phyloP scores from a whole-genome alignment of 2,329 filamentous ascomycete species.

The Colletotrichum sp. region DNA sequence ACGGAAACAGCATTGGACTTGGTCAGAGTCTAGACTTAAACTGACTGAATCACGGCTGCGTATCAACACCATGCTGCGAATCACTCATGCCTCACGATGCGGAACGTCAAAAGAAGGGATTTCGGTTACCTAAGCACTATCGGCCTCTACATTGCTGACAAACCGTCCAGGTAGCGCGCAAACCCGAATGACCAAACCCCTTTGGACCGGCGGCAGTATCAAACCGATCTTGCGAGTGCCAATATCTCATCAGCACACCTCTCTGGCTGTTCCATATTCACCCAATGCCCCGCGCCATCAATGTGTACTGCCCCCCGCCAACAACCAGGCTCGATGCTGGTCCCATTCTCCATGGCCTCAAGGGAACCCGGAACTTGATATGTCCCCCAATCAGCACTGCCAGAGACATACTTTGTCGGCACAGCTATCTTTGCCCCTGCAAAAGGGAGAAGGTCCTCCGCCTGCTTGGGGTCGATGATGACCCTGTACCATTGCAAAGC shows the following conservation, averaged over 20 bases:
- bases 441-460: slow-evolving; percentile 61
- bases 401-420: slow-evolving; percentile 66
- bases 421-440: slow-evolving; percentile 66
- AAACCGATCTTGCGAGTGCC: not conserved
- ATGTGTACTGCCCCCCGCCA: slow-evolving; percentile 60
- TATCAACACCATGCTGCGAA: not conserved
- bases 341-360: slow-evolving; percentile 37
- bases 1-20: not conserved
- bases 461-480: slow-evolving; percentile 51
- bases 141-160: not conserved
- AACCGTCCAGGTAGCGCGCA: not conserved
- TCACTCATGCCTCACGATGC: not conserved
- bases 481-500: slow-evolving; percentile 73
- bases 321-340: slow-evolving; percentile 49
- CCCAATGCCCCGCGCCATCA: slow-evolving; percentile 71
- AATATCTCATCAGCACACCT: not conserved
- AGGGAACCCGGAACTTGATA: slow-evolving; percentile 70
- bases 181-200: not conserved
- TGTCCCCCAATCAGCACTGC: slow-evolving; percentile 70
- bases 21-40: not conserved
- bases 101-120: not conserved
- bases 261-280: slow-evolving; percentile 69
- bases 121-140: not conserved
- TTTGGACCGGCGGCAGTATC: not conserved
- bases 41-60: not conserved